Evolutionary conservation across 139 green algal species (phyloP), one percentile per base, ranked within the genome.

Genomic region (Tetraselmis striata): DNA sequence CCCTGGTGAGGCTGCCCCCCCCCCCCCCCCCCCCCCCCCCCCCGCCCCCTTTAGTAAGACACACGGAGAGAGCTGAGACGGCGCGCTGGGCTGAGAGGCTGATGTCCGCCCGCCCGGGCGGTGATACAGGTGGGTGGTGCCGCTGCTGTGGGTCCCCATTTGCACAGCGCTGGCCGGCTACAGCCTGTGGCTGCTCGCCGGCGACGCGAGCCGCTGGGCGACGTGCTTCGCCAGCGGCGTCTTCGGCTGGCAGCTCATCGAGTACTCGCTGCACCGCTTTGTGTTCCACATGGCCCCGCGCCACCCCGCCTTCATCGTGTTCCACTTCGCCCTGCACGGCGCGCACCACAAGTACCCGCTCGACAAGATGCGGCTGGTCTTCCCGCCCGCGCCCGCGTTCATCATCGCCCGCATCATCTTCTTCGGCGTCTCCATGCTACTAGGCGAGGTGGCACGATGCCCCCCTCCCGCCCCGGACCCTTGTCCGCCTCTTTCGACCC

Each of bases 301-400:
- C 26, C 11, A 32, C 5, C 67, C 31, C 0, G 45, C 23, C 28
- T 85, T 80, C 81, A 98, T 97, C 85, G 94, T 91, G 0, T 74
- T 96, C 0, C 96, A 99, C 84, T 99, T 98, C 81, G 82, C 97
- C 0, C 93, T 99, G 67, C 96, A 99, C 75, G 96, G 96, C 31
- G 96, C 91, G 84, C 96, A 99, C 84, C 96, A 99, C 92, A 98
- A 98, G 89, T 97, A 90, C 81, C 96, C 96, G 1, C 87, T 90
- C 77, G 96, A 99, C 83, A 76, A 78, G n/a, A 75, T 92, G 30
- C 86, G 96, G 1, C 89, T 98, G 1, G 96, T 99, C 0, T 98
- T 99, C 78, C 96, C 96, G n/a, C 95, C 95, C 1, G 74, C 95
- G 5, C 91, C 94, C 0, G 92, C 91, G 1, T 88, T 85, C 0